A percentile compares a stretch with the other conserved stretches of the same genome.
Evolutionary conservation across 129 eudicot genomes (phyloP).

Genomic region (Gnaphalium uliginosum): DNA sequence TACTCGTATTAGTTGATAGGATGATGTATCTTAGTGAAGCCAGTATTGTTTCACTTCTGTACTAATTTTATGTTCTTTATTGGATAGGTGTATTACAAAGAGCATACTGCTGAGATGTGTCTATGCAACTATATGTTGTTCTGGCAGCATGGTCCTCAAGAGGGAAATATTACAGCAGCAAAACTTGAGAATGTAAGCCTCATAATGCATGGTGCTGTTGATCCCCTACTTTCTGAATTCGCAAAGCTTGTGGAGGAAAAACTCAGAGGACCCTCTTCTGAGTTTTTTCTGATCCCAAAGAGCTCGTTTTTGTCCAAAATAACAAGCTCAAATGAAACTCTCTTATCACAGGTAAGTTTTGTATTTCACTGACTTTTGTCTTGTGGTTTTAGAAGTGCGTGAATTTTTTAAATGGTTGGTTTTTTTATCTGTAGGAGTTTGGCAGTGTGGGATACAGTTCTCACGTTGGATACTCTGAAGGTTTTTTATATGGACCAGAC

Average conservation of each 20-base stretch:
- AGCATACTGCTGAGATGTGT: constrained; percentile 55
- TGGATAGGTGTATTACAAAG: constrained; percentile 50
- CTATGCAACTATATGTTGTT: constrained; percentile 52
- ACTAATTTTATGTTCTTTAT: constrained; percentile 17
- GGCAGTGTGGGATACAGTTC: constrained; percentile 25
- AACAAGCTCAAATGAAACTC: constrained; percentile 30
- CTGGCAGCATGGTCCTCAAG: constrained; percentile 74
- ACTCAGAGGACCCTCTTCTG: constrained; percentile 20
- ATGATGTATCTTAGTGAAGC: neutral
- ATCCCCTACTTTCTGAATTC: constrained; percentile 46
- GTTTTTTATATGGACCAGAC: constrained; percentile 29
- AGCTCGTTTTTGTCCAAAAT: constrained; percentile 22
- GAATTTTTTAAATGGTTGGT: constrained; percentile 3
- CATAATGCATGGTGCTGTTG: constrained; percentile 24
- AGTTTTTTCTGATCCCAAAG: constrained; percentile 25
- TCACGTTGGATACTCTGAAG: constrained; percentile 26
- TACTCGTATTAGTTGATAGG: neutral
- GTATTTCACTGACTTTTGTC: neutral
- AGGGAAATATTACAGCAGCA: constrained; percentile 45
- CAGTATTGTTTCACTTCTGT: neutral
- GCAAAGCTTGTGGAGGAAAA: constrained; percentile 49
- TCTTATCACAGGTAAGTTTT: constrained; percentile 43
- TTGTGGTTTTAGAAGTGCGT: neutral
- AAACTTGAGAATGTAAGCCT: constrained; percentile 44
- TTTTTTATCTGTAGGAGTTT: constrained; percentile 42